Evolutionary conservation across 2,329 filamentous ascomycete species (phyloP).

Genomic region (Aspergillus pseudonomiae): DNA sequence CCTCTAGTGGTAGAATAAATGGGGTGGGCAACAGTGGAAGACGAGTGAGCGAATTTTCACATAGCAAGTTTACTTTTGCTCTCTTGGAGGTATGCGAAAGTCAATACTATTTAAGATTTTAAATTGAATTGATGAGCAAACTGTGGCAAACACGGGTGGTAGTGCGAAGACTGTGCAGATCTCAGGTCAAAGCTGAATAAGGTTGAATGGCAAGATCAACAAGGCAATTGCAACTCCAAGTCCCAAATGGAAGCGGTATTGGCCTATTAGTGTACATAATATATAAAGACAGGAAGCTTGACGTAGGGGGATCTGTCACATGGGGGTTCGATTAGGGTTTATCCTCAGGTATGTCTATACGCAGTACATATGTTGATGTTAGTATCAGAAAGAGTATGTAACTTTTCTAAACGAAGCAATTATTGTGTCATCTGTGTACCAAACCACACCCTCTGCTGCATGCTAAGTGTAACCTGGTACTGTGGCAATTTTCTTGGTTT

Average conservation of each 20-base stretch:
- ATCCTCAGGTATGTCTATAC: background rate
- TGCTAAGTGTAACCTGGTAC: constrained; percentile 11
- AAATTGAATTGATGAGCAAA: background rate
- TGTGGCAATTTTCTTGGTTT: background rate
- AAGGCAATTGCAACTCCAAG: background rate
- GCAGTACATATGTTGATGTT: background rate
- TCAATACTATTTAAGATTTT: too few species aligned
- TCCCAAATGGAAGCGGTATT: background rate
- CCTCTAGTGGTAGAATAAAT: background rate
- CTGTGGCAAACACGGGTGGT: background rate
- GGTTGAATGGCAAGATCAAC: background rate
- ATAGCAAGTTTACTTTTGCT: background rate
- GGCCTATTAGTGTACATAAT: background rate
- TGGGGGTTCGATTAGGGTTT: background rate
- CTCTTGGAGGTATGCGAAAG: too few species aligned
- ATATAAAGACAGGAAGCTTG: background rate
- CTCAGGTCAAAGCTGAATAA: constrained; percentile 1
- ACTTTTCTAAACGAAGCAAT: background rate
- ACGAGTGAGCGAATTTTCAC: background rate
- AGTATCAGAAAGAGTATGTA: background rate
- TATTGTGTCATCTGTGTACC: background rate
- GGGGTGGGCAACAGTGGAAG: background rate
- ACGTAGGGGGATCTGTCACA: background rate
- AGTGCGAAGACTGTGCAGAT: background rate
- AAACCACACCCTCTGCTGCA: constrained; percentile 5